These are phyloP conservation scores for Lantana camara DNA, from an alignment of 257 asterid species.

Conservation along the genomic window DNA sequence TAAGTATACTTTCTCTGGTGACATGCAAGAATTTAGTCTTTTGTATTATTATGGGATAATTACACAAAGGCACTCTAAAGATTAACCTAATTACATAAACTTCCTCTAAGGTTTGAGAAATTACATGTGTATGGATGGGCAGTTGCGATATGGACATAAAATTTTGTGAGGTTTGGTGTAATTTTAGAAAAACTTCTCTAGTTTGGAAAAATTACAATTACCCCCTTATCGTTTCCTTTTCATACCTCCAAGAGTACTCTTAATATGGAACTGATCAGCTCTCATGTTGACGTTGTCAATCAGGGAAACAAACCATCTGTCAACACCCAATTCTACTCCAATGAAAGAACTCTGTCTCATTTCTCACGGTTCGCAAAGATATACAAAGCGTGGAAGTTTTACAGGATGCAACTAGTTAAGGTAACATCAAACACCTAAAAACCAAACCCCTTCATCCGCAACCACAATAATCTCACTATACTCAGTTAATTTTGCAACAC, in stretches of 20 bases:
- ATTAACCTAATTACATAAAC: no score
- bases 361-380: conserved; percentile 82
- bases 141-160: no score
- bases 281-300: conserved; percentile 7
- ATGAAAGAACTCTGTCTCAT: conserved; percentile 67
- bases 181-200: no score
- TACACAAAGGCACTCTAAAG: no score
- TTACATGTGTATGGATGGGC: no score
- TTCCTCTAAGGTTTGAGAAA: no score
- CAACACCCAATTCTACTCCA: conserved; percentile 89
- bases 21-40: not conserved
- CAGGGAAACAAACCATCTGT: conserved; percentile 91
- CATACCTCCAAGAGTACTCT: no score
- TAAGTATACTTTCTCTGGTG: conserved; percentile 33
- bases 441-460: not conserved
- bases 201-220: no score
- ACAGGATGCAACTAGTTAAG: conserved; percentile 85
- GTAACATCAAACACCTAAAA: conserved; percentile 33
- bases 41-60: no score
- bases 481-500: not conserved
- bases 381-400: conserved; percentile 91
- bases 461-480: not conserved
- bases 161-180: no score
- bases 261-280: conserved; percentile 1
- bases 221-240: no score